These are phyloP conservation scores for Lepidium africanum DNA, from an alignment of 345 rosid species.

Conservation along the genomic window DNA sequence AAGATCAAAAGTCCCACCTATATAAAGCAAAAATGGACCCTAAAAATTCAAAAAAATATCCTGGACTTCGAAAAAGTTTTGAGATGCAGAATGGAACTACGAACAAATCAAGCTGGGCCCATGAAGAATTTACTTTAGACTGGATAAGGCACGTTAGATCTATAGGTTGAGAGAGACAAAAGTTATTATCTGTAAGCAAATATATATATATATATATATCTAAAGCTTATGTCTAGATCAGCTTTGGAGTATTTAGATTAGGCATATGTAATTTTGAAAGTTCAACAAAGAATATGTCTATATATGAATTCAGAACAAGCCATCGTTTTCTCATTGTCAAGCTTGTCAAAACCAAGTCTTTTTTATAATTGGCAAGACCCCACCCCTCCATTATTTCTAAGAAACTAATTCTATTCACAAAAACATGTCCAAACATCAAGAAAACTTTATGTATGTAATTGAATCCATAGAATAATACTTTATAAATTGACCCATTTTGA, in stretches of 20 bases:
- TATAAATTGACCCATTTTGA: not conserved
- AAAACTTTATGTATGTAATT: not conserved
- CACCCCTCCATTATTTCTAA: slow-evolving; percentile 23
- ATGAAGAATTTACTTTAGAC: slow-evolving; percentile 14
- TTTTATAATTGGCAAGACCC: slow-evolving; percentile 28
- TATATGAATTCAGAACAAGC: slow-evolving; percentile 17
- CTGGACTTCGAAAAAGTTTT: slow-evolving; percentile 4
- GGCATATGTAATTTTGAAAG: not conserved
- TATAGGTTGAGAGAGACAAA: slow-evolving; percentile 12
- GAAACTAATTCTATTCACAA: slow-evolving; percentile 17
- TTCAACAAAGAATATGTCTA: slow-evolving; percentile 28
- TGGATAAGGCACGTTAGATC: slow-evolving; percentile 25
- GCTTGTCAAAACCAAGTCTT: slow-evolving; percentile 11
- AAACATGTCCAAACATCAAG: not conserved
- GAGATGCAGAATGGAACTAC: slow-evolving; percentile 5
- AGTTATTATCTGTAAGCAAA: slow-evolving; percentile 4
- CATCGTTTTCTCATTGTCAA: slow-evolving; percentile 29
- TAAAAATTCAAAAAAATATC: not conserved
- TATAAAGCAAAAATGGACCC: slow-evolving; percentile 4
- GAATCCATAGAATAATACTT: slow-evolving; percentile 1
- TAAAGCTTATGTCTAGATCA: slow-evolving; percentile 3
- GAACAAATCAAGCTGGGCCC: slow-evolving; percentile 27
- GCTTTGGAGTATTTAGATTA: slow-evolving; percentile 18
- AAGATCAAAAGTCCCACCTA: not conserved
- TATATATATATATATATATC: not conserved